phyloP scores from a whole-genome alignment of 805 yeast genomes.

The Limtongia smithiae region DNA sequence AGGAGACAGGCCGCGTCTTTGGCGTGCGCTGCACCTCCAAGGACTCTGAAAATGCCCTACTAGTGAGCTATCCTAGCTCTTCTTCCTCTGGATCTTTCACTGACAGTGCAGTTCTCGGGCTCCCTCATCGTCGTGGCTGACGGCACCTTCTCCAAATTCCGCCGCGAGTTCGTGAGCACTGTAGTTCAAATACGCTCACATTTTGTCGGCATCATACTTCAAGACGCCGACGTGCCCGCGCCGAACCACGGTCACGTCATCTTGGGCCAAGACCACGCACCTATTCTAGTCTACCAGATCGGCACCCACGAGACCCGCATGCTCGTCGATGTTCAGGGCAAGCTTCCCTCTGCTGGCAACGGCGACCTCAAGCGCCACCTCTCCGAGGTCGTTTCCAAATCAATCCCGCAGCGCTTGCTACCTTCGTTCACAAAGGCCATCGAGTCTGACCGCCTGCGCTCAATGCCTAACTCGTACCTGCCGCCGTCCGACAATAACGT shows the following conservation, averaged over 20 bases:
- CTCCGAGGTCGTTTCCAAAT: constrained; percentile 55
- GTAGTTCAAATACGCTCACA: constrained; percentile 73
- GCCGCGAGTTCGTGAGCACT: constrained; percentile 65
- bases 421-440: constrained; percentile 71
- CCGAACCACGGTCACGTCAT: constrained; percentile 85
- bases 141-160: constrained; percentile 90
- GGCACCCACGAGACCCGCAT: constrained; percentile 80
- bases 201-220: constrained; percentile 77
- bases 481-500: constrained; percentile 66
- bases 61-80: constrained; percentile 33
- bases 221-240: constrained; percentile 70
- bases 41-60: constrained; percentile 38
- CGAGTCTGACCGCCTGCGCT: constrained; percentile 54
- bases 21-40: constrained; percentile 60
- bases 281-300: constrained; percentile 84
- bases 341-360: constrained; percentile 61
- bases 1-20: constrained; percentile 51
- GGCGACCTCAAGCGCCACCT: constrained; percentile 63
- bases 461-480: constrained; percentile 92
- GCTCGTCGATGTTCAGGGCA: constrained; percentile 77
- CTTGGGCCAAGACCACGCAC: constrained; percentile 72
- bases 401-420: constrained; percentile 59
- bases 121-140: constrained; percentile 77
- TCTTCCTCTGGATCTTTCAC: background rate
- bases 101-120: constrained; percentile 45